Base-by-base conservation (phyloP, 2,329 filamentous ascomycete species). In the Penicillium sp. region DNA sequence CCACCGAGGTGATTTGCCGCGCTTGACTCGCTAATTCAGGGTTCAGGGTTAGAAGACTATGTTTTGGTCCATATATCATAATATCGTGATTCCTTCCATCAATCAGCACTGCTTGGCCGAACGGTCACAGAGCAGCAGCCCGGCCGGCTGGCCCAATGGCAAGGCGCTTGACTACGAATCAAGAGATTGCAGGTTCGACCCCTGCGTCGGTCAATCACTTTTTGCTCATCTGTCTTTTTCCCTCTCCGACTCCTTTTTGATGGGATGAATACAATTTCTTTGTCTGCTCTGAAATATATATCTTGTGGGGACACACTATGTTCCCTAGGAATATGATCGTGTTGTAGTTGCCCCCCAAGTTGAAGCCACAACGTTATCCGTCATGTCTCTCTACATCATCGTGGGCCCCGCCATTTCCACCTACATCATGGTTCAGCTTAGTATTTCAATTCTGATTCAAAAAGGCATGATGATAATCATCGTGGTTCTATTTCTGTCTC, bases 131-230 rank as follows among this genome's bases (percentile, higher is more conserved):
- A 3, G 16, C 3, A 7, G 6, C 10, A 19, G 4, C 14, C 4
- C 16, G 71, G 70, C 65, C 70, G 68, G 69, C 71, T 79, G 77
- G 78, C 78, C 77, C 77, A 80, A 80, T 80, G 79, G 79, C 75
- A 81, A 80, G 78, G 79, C 78, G 79, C 77, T 80, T 80, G 79
- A 81, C 79, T 81, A 80, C 79, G 79, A 79, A 80, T 81, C 79
- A 80, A 79, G 76, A 80, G 79, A 80, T 80, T 81, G 77, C 75
- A 79, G 78, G 79, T 80, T 80, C 78, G 78, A 80, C 52, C 68
- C 73, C 73, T 75, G 72, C 73, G 73, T 75, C 71, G 73, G 72
- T 75, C 73, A 75, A 48, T 22, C 1, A 22, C 61, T 10, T 61
- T 70, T 70, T 71, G 8, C 48, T 42, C 19, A 22, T 22, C 19